Evolutionary conservation across 1,139 yeast species (phyloP).

Genomic region (Candida neerlandica): DNA sequence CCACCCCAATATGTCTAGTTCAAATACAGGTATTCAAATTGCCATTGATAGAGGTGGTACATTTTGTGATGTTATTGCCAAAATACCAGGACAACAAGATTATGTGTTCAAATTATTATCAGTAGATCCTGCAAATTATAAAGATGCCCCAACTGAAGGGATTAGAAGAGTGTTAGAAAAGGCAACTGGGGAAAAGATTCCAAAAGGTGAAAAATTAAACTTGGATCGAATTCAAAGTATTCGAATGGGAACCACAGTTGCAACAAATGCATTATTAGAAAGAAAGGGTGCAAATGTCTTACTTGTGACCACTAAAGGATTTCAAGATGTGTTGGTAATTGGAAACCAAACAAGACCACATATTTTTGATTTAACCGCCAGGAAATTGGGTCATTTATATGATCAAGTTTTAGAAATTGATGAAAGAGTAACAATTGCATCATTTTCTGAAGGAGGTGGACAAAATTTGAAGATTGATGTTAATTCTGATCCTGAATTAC

Average conservation of each 20-base stretch:
- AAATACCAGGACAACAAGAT: slow-evolving; percentile 44
- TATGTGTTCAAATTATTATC: slow-evolving; percentile 67
- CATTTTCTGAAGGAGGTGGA: slow-evolving; percentile 47
- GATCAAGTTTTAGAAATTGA: slow-evolving; percentile 40
- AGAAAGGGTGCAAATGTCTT: slow-evolving; percentile 56
- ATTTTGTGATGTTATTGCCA: slow-evolving; percentile 76
- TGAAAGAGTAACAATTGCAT: slow-evolving; percentile 44
- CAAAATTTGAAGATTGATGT: slow-evolving; percentile 23
- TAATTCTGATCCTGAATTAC: slow-evolving; percentile 26
- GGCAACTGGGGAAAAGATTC: slow-evolving; percentile 52
- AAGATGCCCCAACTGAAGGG: slow-evolving; percentile 91
- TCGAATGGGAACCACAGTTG: slow-evolving; percentile 45
- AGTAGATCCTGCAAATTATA: slow-evolving; percentile 83
- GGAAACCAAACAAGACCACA: slow-evolving; percentile 46
- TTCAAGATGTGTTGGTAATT: slow-evolving; percentile 47
- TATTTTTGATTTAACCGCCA: slow-evolving; percentile 41
- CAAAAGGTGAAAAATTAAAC: slow-evolving; percentile 37
- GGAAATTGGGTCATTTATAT: slow-evolving; percentile 39
- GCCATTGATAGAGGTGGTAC: slow-evolving; percentile 77
- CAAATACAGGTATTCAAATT: slow-evolving; percentile 24
- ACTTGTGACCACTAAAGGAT: slow-evolving; percentile 53
- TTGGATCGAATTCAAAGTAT: slow-evolving; percentile 34
- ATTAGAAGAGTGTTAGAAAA: slow-evolving; percentile 74
- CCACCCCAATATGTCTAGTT: not conserved
- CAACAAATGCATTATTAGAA: slow-evolving; percentile 45